Base-by-base conservation (phyloP, 2,329 filamentous ascomycete species). In the Aspergillus sp. region DNA sequence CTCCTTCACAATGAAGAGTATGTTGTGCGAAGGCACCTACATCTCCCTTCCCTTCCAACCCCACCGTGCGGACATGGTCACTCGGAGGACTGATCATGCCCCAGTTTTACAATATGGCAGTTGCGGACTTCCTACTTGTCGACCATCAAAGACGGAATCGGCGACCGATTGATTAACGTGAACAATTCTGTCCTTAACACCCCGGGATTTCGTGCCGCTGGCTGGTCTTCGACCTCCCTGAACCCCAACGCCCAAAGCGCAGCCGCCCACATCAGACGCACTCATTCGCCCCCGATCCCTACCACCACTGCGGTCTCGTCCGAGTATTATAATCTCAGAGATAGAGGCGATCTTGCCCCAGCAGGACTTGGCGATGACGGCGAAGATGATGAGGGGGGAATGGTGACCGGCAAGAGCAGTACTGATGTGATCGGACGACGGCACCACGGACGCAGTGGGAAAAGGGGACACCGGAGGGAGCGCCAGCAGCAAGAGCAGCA, bases 281-380 rank as follows among this genome's bases (percentile, higher is more conserved):
- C 84, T 17, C 85, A 87, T 67, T 87, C 84, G 10, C 84, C 84
- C 29, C 84, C 84, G 1, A 87, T 87, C 29, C 84, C 84, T 29
- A 86, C 84, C 4, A 71, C 71, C 1, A 66, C 72, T 2, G 80
- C 82, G 3, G 76, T 85, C 56, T 79, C 81, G 36, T 81, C 80
- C 20, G 83, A 86, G 58, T 86, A 87, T 67, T 87, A 86, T 63
- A 78, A 82, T 49, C 76, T 81, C 10, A 70, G 57, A 50, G 31
- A 59, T 17, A 53, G 65, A 46, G 64, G 69, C 46, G 64, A 61
- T n/a, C 65, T 66, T 47, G 64, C 65, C 20, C 59, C 66, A 7
- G 58, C 54, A 16, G 47, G 54, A 42, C 46, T 56, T 42, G 57
- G 59, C 16, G 80, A 79, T 49, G 78, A 79, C 21, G 81, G 81